phyloP scores from a whole-genome alignment of 371 early-diverging fungal genomes.

The Saksenaea vasiformis region DNA sequence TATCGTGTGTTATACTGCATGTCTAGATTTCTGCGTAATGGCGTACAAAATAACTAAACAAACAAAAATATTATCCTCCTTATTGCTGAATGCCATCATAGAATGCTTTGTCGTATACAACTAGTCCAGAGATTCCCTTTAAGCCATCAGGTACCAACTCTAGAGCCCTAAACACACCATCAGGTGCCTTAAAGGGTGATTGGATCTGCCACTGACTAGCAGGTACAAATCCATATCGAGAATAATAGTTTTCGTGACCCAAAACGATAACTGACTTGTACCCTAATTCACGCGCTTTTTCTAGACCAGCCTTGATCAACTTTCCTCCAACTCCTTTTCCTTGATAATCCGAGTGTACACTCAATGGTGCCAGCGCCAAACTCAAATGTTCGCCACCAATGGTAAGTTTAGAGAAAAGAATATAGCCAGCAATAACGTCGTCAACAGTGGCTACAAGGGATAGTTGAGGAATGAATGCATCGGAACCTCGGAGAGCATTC shows the following conservation, averaged over 20 bases:
- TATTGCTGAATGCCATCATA: no score
- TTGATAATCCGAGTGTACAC: background rate
- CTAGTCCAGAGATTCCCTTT: background rate
- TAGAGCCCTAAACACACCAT: background rate
- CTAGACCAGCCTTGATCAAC: background rate
- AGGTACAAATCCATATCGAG: background rate
- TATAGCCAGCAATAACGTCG: background rate
- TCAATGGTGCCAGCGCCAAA: background rate
- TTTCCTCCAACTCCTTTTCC: background rate
- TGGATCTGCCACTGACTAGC: background rate
- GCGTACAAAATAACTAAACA: no score
- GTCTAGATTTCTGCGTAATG: no score
- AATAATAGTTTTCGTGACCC: background rate
- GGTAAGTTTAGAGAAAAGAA: background rate
- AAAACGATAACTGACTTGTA: background rate
- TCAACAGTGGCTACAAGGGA: background rate
- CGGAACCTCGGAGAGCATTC: background rate
- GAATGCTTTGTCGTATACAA: background rate
- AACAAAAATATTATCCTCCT: no score
- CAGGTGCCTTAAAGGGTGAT: background rate
- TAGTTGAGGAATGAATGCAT: background rate
- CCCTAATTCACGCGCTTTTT: background rate
- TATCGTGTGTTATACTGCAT: no score
- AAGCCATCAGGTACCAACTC: background rate
- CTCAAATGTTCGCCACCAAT: background rate